These are phyloP conservation scores for Corchorus olitorius DNA, from an alignment of 345 rosid species.

Conservation along the genomic window DNA sequence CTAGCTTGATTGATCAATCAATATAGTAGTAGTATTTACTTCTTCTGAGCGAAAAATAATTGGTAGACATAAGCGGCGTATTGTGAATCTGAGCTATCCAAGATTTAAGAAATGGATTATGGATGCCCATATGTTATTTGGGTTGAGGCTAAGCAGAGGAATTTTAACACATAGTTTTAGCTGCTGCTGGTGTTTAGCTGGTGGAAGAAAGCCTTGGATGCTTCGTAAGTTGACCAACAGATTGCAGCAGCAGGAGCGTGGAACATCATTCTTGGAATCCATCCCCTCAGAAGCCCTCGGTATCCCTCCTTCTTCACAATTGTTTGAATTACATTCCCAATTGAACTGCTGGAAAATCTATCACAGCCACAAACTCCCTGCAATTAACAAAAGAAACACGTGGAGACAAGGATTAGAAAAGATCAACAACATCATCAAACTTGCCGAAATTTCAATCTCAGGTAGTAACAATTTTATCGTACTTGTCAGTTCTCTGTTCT, in stretches of 20 bases:
- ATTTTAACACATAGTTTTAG: background rate
- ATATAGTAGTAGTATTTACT: background rate
- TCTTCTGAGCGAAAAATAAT: background rate
- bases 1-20: background rate
- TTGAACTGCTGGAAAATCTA: constrained; percentile 41
- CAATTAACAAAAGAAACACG: background rate
- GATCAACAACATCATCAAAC: background rate
- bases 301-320: constrained; percentile 60
- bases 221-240: constrained; percentile 78
- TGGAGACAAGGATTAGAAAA: background rate
- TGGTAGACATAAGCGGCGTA: background rate
- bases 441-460: no score
- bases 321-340: constrained; percentile 43
- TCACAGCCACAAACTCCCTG: constrained; percentile 57
- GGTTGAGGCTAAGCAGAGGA: background rate
- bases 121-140: background rate
- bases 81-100: background rate
- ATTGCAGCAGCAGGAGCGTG: constrained; percentile 83
- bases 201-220: constrained; percentile 58
- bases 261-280: constrained; percentile 71
- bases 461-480: no score
- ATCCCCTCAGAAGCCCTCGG: constrained; percentile 64
- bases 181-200: constrained; percentile 27
- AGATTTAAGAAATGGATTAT: background rate
- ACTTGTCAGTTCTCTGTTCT: no score